phyloP scores from a whole-genome alignment of 495 filamentous ascomycete genomes.

The Aspergillus coremiiformis region DNA sequence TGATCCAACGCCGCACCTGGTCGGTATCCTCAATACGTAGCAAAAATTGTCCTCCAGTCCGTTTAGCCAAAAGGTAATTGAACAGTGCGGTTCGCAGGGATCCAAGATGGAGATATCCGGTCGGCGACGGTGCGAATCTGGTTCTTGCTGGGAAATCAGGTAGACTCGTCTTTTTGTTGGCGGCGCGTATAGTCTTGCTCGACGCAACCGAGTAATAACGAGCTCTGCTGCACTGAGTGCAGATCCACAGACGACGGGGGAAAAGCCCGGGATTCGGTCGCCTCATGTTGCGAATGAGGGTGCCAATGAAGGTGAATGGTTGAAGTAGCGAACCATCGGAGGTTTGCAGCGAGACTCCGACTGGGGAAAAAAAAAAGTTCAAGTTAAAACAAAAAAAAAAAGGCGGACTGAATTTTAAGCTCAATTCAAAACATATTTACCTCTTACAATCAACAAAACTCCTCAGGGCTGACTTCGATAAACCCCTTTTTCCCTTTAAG shows the following conservation, averaged over 20 bases:
- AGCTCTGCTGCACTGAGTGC: constrained; percentile 31
- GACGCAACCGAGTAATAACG: constrained; percentile 25
- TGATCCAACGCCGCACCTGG: constrained; percentile 49
- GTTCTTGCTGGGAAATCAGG: constrained; percentile 70
- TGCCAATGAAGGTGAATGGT: neutral
- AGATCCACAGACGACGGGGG: constrained; percentile 37
- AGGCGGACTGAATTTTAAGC: constrained; percentile 12
- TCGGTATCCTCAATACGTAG: constrained; percentile 94
- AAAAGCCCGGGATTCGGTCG: constrained; percentile 19
- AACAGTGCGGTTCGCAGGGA: constrained; percentile 85
- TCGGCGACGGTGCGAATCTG: constrained; percentile 92
- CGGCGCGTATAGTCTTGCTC: constrained; percentile 13
- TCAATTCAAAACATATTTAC: neutral
- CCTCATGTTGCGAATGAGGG: constrained; percentile 19
- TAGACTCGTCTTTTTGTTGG: constrained; percentile 30
- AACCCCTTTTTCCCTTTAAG: neutral
- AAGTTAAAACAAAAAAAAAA: constrained; percentile 2
- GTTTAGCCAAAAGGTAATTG: constrained; percentile 82
- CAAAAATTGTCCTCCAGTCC: constrained; percentile 87
- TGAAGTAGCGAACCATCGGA: constrained; percentile 11
- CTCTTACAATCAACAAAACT: neutral
- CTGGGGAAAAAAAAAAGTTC: constrained; percentile 14
- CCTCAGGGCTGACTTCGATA: no score
- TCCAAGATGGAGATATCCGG: constrained; percentile 86
- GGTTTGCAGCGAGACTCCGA: constrained; percentile 22